Conservation (phyloP, 768 basidiomycete genomes). For the Mycena belliarum region DNA sequence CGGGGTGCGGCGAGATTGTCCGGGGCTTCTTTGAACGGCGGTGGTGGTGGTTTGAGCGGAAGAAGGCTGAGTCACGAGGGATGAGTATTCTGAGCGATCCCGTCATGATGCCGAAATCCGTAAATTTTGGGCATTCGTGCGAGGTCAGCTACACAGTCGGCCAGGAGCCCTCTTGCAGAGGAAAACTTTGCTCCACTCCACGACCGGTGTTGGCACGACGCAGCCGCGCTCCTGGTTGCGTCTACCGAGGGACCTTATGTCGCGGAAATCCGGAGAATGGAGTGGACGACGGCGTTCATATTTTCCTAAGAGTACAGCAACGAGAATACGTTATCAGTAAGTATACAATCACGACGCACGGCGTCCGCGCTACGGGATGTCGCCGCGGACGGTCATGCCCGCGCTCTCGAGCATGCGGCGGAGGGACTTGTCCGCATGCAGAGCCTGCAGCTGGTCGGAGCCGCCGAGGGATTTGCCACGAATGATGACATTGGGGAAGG, state of each 20-base stretch:
- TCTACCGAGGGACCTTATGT: no score
- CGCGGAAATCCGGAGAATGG: no score
- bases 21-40: not conserved
- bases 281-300: no score
- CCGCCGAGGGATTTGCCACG: slow-evolving; percentile 67
- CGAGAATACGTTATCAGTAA: slow-evolving; percentile 9
- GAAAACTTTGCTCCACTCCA: no score
- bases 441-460: slow-evolving; percentile 54
- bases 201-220: no score
- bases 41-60: not conserved
- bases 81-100: no score
- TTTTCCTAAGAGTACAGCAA: slow-evolving; percentile 13
- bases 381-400: slow-evolving; percentile 40
- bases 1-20: not conserved
- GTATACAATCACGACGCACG: slow-evolving; percentile 13
- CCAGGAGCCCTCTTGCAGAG: no score
- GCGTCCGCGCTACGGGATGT: slow-evolving; percentile 5
- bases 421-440: slow-evolving; percentile 53
- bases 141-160: no score
- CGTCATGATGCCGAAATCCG: no score
- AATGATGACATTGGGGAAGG: slow-evolving; percentile 77
- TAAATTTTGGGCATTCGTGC: no score
- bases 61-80: not conserved
- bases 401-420: slow-evolving; percentile 46
- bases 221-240: no score